Evolutionary conservation across 257 asterid genomes (phyloP).

Genomic region (Forsythia suspensa): DNA sequence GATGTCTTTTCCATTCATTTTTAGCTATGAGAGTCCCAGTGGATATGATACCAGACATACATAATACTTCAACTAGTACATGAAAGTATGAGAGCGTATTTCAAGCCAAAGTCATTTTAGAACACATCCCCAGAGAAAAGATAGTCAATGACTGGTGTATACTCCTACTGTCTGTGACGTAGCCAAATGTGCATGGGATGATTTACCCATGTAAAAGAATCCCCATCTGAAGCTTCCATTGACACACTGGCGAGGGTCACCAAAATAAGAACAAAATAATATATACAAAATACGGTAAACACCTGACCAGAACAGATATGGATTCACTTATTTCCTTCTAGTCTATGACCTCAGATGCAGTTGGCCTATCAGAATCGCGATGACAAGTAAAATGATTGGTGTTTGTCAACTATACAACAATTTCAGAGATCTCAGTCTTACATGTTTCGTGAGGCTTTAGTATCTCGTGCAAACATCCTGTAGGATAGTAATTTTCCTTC

Average conservation of each 20-base stretch:
- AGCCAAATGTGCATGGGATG: constrained; percentile 6
- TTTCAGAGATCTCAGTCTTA: constrained; percentile 37
- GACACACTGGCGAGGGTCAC: constrained; percentile 9
- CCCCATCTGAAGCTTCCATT: constrained; percentile 6
- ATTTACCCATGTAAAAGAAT: background rate
- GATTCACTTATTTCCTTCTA: background rate
- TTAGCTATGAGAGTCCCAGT: background rate
- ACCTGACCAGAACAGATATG: constrained; percentile 10
- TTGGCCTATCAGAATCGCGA: background rate
- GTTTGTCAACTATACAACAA: background rate
- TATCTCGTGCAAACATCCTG: constrained; percentile 96
- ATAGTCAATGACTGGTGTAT: background rate
- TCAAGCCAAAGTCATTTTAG: background rate
- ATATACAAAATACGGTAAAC: constrained; percentile 1
- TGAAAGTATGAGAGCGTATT: background rate
- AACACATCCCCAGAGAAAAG: background rate
- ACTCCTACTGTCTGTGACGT: background rate
- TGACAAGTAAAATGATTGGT: background rate
- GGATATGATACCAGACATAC: background rate
- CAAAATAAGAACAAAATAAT: background rate
- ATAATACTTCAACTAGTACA: background rate
- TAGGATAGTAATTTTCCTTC: constrained; percentile 87
- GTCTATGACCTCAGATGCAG: background rate
- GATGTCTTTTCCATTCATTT: background rate
- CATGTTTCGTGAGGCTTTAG: constrained; percentile 87